Evolutionary conservation across 352 stramenopile genomes (phyloP), one percentile per base, ranked within the genome.

Genomic region (Phytophthora capsici): DNA sequence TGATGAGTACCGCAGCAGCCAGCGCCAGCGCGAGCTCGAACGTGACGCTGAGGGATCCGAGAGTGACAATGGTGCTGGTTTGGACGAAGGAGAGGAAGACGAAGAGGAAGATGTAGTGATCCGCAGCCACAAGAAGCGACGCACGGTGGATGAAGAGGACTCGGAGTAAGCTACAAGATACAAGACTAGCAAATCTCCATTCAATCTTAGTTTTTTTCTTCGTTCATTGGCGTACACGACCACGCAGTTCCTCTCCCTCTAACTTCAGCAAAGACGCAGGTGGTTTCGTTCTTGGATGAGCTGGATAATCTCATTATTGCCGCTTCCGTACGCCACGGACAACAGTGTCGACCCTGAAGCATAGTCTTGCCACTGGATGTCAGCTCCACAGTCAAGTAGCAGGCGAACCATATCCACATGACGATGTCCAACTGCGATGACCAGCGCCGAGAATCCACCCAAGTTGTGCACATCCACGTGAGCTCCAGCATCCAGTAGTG

Each of bases 81-180:
- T 64, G 34, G 74, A 84, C 10, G 71, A 91, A 3, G 86, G 88
- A 8, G 79, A 93, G 4, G 80, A 92, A 7, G 80, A 91, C 6
- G 84, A 91, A 5, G 87, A 95, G 20, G 87, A 90, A 30, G 84
- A 94, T 26, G 65, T 91, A 40, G 82, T 92, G 41, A 77, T 90
- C 46, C 85, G 66, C 48, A 82, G 70, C 44, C 74, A 82, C 64
- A 94, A 94, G 71, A 94, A 93, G 67, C 75, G 86, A 65, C 83
- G 85, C 61, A 95, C 84, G 12, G 80, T 93, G 51, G 87, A 93
- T 53, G 69, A 78, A 55, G 87, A 95, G 67, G 87, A 93, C 69
- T 93, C 84, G 28, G 85, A 94, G 28, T 94, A 86, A 75, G 51
- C n/a, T 40, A 44, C 22, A 30, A 59, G n/a, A 30, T 50, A 30